These are phyloP conservation scores for Ilyonectria sp. DNA, from an alignment of 2,329 filamentous ascomycete genomes.

Conservation along the genomic window DNA sequence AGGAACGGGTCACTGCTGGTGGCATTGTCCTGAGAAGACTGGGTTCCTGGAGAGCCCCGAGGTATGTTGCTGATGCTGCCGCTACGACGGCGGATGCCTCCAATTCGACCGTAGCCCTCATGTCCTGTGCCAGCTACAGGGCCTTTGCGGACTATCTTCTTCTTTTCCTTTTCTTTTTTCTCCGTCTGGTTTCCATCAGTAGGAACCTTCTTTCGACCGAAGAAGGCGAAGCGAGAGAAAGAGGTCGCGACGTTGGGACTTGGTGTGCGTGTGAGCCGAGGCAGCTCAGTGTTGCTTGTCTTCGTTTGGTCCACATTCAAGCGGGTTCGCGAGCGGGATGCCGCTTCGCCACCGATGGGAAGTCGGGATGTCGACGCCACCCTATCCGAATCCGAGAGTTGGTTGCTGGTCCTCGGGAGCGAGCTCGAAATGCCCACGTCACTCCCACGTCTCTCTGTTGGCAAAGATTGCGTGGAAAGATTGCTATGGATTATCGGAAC, in stretches of 20 bases:
- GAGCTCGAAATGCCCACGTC: slow-evolving; percentile 54
- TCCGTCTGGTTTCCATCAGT: slow-evolving; percentile 63
- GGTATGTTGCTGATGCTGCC: slow-evolving; percentile 67
- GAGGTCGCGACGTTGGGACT: slow-evolving; percentile 70
- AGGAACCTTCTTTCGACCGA: slow-evolving; percentile 79
- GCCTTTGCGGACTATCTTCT: slow-evolving; percentile 73
- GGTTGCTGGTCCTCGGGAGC: slow-evolving; percentile 53
- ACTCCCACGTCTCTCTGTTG: slow-evolving; percentile 62
- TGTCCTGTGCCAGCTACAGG: slow-evolving; percentile 95
- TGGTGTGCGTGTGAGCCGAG: slow-evolving; percentile 58
- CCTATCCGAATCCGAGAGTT: slow-evolving; percentile 48
- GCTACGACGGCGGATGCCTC: slow-evolving; percentile 74
- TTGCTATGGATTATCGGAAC: slow-evolving; percentile 75
- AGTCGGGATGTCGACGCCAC: slow-evolving; percentile 53
- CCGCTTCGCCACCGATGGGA: slow-evolving; percentile 40
- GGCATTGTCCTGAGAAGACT: slow-evolving; percentile 68
- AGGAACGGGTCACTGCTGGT: slow-evolving; percentile 70
- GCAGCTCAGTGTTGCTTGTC: slow-evolving; percentile 34
- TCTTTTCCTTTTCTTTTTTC: slow-evolving; percentile 64
- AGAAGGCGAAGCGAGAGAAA: slow-evolving; percentile 82
- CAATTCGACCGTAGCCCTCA: slow-evolving; percentile 83
- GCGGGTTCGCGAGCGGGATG: slow-evolving; percentile 29
- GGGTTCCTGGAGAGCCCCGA: slow-evolving; percentile 60
- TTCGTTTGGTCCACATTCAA: slow-evolving; percentile 41
- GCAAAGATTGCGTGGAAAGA: slow-evolving; percentile 64